Evolutionary conservation across 768 basidiomycete species (phyloP).

Genomic region (Leccinum arenicola): DNA sequence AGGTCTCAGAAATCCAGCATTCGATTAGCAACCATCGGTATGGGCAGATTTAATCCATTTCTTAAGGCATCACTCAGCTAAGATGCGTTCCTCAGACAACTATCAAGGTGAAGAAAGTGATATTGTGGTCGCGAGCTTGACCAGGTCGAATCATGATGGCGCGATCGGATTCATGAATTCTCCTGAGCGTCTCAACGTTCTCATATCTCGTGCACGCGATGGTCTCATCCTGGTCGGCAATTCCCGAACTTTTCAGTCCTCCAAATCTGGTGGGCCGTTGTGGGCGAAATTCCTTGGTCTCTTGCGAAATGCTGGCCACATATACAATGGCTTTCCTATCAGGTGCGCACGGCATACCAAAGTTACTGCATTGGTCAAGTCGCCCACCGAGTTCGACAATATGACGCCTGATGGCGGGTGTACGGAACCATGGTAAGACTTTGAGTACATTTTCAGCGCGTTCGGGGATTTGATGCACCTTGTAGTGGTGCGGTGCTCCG

Average conservation of each 20-base stretch:
- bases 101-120: slow-evolving; percentile 77
- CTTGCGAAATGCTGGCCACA: slow-evolving; percentile 39
- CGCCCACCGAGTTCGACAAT: slow-evolving; percentile 47
- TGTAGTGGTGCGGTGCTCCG: slow-evolving; percentile 46
- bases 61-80: neutral
- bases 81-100: slow-evolving; percentile 46
- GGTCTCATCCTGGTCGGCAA: slow-evolving; percentile 68
- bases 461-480: neutral
- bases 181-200: slow-evolving; percentile 66
- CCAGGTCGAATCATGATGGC: slow-evolving; percentile 51
- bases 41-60: slow-evolving; percentile 1
- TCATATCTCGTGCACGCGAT: slow-evolving; percentile 66
- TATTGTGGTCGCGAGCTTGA: slow-evolving; percentile 60
- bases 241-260: slow-evolving; percentile 50
- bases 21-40: slow-evolving; percentile 66
- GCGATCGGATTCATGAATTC: slow-evolving; percentile 74
- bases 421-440: slow-evolving; percentile 51
- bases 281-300: slow-evolving; percentile 52
- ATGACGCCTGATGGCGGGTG: slow-evolving; percentile 65
- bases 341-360: slow-evolving; percentile 55
- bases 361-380: slow-evolving; percentile 35
- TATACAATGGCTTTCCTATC: slow-evolving; percentile 60
- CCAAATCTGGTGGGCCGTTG: slow-evolving; percentile 48
- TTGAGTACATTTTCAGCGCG: neutral
- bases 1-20: slow-evolving; percentile 44